These are phyloP conservation scores for Aspergillus phoenicis DNA, from an alignment of 2,329 filamentous ascomycete species.

Conservation along the genomic window DNA sequence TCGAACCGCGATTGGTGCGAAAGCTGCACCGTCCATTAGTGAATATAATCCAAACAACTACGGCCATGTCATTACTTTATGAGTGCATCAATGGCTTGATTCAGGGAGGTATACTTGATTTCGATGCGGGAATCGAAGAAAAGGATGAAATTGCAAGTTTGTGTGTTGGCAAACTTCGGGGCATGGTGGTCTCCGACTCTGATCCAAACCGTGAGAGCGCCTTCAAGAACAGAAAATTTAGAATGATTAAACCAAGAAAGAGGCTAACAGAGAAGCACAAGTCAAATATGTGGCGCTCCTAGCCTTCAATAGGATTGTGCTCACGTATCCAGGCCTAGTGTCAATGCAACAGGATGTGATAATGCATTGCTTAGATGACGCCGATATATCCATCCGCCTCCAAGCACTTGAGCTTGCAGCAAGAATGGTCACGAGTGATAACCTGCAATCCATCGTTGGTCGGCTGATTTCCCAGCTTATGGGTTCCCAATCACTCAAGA, in stretches of 20 bases:
- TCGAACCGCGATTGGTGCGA: slow-evolving; percentile 87
- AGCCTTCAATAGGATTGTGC: slow-evolving; percentile 92
- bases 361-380: slow-evolving; percentile 90
- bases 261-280: slow-evolving; percentile 38
- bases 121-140: slow-evolving; percentile 74
- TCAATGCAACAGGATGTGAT: slow-evolving; percentile 95
- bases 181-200: slow-evolving; percentile 90
- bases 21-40: slow-evolving; percentile 90
- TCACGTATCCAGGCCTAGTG: slow-evolving; percentile 84
- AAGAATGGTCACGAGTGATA: slow-evolving; percentile 89
- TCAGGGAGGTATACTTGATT: slow-evolving; percentile 88
- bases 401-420: slow-evolving; percentile 89
- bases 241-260: neutral
- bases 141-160: slow-evolving; percentile 89
- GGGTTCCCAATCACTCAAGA: slow-evolving; percentile 57
- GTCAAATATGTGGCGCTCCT: slow-evolving; percentile 97
- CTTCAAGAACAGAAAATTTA: neutral
- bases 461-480: slow-evolving; percentile 81
- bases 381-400: slow-evolving; percentile 92
- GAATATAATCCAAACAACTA: slow-evolving; percentile 89
- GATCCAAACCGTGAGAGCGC: slow-evolving; percentile 80
- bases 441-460: slow-evolving; percentile 79
- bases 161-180: slow-evolving; percentile 88
- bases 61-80: slow-evolving; percentile 96
- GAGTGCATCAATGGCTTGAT: slow-evolving; percentile 99